Evolutionary conservation across 208 protist species (phyloP).

Genomic region (Spongospora subterranea): DNA sequence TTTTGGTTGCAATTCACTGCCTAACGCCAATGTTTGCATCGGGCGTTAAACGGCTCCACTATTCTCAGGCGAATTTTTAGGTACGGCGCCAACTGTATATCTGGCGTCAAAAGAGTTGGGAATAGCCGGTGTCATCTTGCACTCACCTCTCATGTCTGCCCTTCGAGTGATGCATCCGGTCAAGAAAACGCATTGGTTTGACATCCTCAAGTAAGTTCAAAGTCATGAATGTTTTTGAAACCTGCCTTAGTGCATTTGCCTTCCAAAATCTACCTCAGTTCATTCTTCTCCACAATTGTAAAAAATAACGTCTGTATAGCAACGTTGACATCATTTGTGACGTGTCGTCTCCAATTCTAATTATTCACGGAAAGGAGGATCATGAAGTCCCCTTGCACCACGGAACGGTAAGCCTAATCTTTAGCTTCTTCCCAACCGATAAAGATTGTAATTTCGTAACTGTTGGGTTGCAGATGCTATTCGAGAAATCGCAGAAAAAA

Average conservation of each 20-base stretch:
- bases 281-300: no score
- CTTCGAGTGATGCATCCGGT: conserved; percentile 38
- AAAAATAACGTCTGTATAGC: no score
- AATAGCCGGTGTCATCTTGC: conserved; percentile 57
- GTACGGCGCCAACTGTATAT: neutral
- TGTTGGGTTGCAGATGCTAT: neutral
- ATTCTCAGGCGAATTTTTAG: conserved; percentile 8
- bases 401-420: neutral
- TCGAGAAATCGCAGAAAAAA: conserved; percentile 27
- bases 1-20: no score
- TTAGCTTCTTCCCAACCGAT: neutral
- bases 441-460: neutral
- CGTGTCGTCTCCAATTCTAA: neutral
- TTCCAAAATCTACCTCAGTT: neutral
- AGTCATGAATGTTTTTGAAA: neutral
- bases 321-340: neutral
- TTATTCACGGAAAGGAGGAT: conserved; percentile 10
- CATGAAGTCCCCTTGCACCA: conserved; percentile 7
- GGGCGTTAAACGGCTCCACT: neutral
- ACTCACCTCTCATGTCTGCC: conserved; percentile 52
- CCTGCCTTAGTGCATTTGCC: neutral
- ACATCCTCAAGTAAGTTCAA: conserved; percentile 52
- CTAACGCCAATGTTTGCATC: no score
- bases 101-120: neutral
- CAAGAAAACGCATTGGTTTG: conserved; percentile 55